Evolutionary conservation across 345 rosid species (phyloP), one percentile per base, ranked within the genome.

Genomic region (Heritiera fomes): DNA sequence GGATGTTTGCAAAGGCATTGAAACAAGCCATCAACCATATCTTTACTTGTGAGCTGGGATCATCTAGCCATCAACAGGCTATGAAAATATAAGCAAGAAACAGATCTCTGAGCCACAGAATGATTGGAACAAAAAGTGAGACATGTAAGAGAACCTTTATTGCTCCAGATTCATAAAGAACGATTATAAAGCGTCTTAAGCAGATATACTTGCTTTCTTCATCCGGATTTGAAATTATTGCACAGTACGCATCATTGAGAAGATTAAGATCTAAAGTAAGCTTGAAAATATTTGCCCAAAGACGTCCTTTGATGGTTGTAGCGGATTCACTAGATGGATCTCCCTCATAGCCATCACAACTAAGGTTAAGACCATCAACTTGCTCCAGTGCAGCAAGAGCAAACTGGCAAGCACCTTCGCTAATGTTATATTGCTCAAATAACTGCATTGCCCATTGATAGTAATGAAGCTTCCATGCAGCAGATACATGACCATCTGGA

Each of bases 401-500:
- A 92, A 96, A 96, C 85, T 91, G 97, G 80, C 88, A 90, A 85
- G 99, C 97, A 81, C 98, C 99, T 82, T 91, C 95, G 78, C 90
- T 89, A 75, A 92, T 81, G 86, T 85, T 86, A 87, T 92, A 91
- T 83, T 87, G 98, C 91, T 96, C 98, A 81, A 96, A 96, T 69
- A 90, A 86, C 80, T 91, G 99, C 99, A 96, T 96, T 52, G 89
- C 98, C 99, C 99, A 96, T 80, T 96, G 94, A 85, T 90, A 96
- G 88, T 94, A 96, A 78, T 88, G 91, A 91, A 94, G 95, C 88
- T 90, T 96, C 99, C 98, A 96, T 34, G 88, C 83, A 18, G 91
- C 92, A 81, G 86, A 81, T 71, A 71, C 84, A 23, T 75, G 80
- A 84, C 86, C 88, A 84, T 86, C 97, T 88, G 91, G 67, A 72